Percentiles rank a stretch among this genome's conserved stretches.
Conservation (phyloP, 345 rosid species). For the Ricinus communis region DNA sequence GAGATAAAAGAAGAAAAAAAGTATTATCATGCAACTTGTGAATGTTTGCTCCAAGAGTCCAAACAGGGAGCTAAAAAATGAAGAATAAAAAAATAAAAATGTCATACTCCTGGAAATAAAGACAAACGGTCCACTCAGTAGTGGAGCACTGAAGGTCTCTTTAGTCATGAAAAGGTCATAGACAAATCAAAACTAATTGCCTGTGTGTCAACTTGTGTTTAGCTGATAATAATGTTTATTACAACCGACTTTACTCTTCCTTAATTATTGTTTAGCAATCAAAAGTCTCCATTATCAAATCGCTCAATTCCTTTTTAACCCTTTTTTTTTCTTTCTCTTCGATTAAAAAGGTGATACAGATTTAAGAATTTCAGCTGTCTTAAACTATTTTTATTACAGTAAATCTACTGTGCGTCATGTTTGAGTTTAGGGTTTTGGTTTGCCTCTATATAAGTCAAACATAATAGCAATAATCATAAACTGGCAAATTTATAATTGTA, state of each 20-base stretch:
- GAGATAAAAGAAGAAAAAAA: too few species aligned
- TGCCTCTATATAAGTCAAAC: too few species aligned
- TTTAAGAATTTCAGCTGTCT: too few species aligned
- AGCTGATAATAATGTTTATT: background rate
- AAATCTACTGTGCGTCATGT: too few species aligned
- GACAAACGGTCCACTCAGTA: conserved; percentile 16
- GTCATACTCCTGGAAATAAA: background rate
- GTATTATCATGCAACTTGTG: too few species aligned
- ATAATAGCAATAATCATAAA: too few species aligned
- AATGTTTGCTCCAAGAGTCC: too few species aligned
- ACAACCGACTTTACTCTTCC: background rate
- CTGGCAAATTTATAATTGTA: too few species aligned
- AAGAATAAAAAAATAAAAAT: background rate
- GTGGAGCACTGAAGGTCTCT: conserved; percentile 8
- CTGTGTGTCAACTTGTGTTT: background rate
- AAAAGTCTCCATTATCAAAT: background rate
- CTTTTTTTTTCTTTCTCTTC: too few species aligned
- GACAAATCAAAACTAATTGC: background rate
- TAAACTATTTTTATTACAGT: too few species aligned
- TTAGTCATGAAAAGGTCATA: background rate
- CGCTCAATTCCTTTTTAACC: background rate
- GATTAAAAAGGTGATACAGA: too few species aligned
- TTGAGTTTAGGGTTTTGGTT: too few species aligned
- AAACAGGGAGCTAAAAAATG: background rate
- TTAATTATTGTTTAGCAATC: background rate